phyloP scores from a whole-genome alignment of 179 eudicot species.

The Carnegiea gigantea region DNA sequence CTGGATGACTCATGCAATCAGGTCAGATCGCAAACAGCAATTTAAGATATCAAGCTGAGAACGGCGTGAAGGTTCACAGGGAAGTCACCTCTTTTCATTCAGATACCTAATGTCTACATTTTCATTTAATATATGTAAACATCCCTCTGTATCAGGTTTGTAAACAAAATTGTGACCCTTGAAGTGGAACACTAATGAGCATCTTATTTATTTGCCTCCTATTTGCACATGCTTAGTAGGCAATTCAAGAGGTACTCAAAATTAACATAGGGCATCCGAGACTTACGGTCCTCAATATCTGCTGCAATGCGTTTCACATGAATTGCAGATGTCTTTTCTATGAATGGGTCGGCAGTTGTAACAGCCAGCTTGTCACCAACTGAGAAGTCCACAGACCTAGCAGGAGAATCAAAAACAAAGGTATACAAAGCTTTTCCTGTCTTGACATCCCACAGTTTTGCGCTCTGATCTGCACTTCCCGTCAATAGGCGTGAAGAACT shows the following conservation, averaged over 20 bases:
- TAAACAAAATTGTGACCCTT: not conserved
- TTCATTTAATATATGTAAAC: too few species aligned
- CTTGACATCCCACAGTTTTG: conserved; percentile 78
- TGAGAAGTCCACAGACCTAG: conserved; percentile 73
- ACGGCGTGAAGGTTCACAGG: too few species aligned
- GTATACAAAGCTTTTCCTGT: conserved; percentile 56
- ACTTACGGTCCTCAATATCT: conserved; percentile 73
- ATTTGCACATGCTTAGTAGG: not conserved
- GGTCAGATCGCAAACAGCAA: too few species aligned
- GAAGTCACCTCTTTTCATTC: too few species aligned
- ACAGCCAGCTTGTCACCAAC: conserved; percentile 79
- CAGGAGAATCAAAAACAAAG: conserved; percentile 75
- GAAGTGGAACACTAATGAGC: not conserved
- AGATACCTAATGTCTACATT: too few species aligned
- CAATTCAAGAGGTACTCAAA: not conserved
- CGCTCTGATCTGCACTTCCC: conserved; percentile 89
- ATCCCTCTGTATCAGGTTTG: not conserved
- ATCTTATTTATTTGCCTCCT: not conserved
- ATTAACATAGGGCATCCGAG: not conserved
- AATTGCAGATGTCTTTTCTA: conserved; percentile 69
- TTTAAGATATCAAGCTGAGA: too few species aligned
- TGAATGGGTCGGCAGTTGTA: conserved; percentile 81
- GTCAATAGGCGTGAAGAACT: conserved; percentile 71
- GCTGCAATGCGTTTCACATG: conserved; percentile 68
- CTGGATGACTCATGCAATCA: not conserved